Evolutionary conservation across 208 protist genomes (phyloP), one percentile per base, ranked within the genome.

Genomic region (Kentomonas sorsogonicus): DNA sequence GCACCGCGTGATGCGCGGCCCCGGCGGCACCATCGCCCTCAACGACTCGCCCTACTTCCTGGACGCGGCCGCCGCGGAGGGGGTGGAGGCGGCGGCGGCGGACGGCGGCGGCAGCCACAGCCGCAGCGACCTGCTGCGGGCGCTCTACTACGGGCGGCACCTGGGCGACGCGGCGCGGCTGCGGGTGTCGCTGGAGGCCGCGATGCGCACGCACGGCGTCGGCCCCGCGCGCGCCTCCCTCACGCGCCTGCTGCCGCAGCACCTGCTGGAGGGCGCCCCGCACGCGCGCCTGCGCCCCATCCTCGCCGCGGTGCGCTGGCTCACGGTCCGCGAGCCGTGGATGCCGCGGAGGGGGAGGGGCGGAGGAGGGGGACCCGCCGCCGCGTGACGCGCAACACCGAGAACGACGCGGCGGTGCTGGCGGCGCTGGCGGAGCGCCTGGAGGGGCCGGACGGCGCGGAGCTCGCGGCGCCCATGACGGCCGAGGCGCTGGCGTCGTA

Each of bases 141-240:
- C 74, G 40, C 40, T 62, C 52, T 40, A 81, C 26, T 83, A 76
- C 61, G 46, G 39, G 1, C 66, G 68, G 20, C 69, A 63, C 51
- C 69, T 81, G 36, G 59, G 54, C n/a, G 48, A 64, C 27, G 47
- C 82, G 20, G 66, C 61, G 36, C 29, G 36, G 34, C 33, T 75
- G 13, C 83, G 83, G 22, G 51, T 86, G 15, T 46, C 53, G 36
- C 55, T 88, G 16, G 80, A 92, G 56, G 50, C 74, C 10, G 72
- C 75, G 0, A 66, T 83, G 45, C 60, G 63, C 22, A 65, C 56
- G 20, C 55, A 77, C 13, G 47, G 62, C 16, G 65, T 60, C 16
- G 68, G 62, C 23, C 69, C 67, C n/a, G n/a, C n/a, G n/a, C 66
- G 59, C 11, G 66, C 66, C 26, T 77, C 48, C 36, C 46, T 92